Evolutionary conservation across 164 flowering plant genomes (phyloP).

Genomic region (Kingdonia uniflora): DNA sequence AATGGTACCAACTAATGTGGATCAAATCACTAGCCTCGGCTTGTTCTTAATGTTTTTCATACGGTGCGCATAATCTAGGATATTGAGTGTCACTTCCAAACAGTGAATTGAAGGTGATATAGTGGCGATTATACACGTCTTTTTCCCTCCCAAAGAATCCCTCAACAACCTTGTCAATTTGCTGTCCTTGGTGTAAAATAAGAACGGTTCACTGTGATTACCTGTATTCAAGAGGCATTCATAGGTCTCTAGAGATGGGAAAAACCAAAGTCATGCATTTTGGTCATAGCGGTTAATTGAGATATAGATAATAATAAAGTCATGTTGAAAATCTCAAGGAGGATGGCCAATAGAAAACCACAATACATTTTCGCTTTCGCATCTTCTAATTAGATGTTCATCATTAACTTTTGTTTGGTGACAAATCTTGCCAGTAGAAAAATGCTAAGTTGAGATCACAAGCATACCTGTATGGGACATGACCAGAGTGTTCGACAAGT

Average conservation of each 20-base stretch:
- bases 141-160: conserved; percentile 86
- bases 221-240: too few relatives aligned
- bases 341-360: too few relatives aligned
- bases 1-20: not conserved
- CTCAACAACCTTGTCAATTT: conserved; percentile 70
- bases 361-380: too few relatives aligned
- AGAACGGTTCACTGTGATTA: not conserved
- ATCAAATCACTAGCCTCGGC: conserved; percentile 62
- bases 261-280: too few relatives aligned
- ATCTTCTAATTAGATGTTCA: too few relatives aligned
- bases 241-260: too few relatives aligned
- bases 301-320: too few relatives aligned
- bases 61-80: conserved; percentile 94
- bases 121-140: conserved; percentile 83
- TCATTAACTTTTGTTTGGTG: too few relatives aligned
- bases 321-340: too few relatives aligned
- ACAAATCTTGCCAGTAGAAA: conserved; percentile 1
- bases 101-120: conserved; percentile 69
- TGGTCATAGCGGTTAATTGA: too few relatives aligned
- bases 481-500: conserved; percentile 78
- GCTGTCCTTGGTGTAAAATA: conserved; percentile 52
- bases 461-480: conserved; percentile 72
- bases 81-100: conserved; percentile 88
- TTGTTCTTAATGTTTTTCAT: conserved; percentile 94
- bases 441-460: conserved; percentile 1